These are phyloP conservation scores for Neofusicoccum cordaticola DNA, from an alignment of 2,329 filamentous ascomycete genomes.

Conservation along the genomic window DNA sequence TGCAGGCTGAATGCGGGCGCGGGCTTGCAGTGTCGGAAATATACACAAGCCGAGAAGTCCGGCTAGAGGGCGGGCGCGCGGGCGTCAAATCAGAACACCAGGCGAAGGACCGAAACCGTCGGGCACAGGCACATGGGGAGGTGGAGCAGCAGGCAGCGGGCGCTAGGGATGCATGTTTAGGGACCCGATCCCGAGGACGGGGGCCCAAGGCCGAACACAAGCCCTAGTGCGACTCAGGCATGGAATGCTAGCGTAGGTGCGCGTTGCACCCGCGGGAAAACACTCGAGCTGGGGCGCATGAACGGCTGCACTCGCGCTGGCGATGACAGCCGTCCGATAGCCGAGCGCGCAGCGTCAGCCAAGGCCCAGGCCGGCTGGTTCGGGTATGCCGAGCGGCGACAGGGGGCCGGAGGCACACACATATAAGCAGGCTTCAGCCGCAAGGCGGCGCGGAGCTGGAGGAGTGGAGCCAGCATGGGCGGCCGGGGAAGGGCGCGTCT, in stretches of 20 bases:
- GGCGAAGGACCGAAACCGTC: background rate
- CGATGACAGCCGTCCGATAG: background rate
- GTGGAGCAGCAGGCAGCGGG: background rate
- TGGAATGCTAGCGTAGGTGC: too few species aligned
- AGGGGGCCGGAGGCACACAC: background rate
- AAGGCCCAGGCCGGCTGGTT: background rate
- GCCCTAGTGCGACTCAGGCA: too few species aligned
- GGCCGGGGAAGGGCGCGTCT: background rate
- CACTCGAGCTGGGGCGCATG: background rate
- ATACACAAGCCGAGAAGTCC: background rate
- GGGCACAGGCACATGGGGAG: background rate
- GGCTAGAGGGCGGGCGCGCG: background rate
- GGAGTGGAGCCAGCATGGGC: background rate
- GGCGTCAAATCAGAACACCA: background rate
- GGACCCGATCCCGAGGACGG: too few species aligned
- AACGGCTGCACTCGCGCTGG: background rate
- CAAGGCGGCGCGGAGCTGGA: background rate
- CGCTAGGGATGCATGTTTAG: background rate
- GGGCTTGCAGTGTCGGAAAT: background rate
- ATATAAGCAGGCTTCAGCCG: slow-evolving; percentile 3
- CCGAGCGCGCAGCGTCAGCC: slow-evolving; percentile 9
- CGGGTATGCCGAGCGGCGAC: slow-evolving; percentile 9
- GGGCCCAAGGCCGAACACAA: too few species aligned
- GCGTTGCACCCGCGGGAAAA: background rate
- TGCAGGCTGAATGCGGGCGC: background rate